A percentile compares a stretch with the other conserved stretches of the same genome.
Conservation (phyloP, 257 asterid species). For the Verbena officinalis region DNA sequence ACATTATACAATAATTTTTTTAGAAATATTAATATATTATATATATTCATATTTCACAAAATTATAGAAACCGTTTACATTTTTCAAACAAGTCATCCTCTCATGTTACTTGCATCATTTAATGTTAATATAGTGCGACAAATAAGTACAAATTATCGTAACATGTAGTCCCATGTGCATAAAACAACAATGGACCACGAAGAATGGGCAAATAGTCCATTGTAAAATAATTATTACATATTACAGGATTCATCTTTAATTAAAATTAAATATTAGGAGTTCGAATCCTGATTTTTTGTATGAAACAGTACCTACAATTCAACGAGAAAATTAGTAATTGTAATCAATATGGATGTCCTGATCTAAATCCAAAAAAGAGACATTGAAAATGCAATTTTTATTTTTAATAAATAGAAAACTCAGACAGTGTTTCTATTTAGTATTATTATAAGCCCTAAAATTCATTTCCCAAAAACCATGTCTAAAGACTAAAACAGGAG, state of each 20-base stretch:
- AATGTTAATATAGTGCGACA: constrained; percentile 25
- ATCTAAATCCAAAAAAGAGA: no score
- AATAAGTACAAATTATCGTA: constrained; percentile 36
- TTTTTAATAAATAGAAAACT: neutral
- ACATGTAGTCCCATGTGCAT: constrained; percentile 54
- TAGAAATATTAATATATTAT: no score
- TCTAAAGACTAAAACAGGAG: constrained; percentile 16
- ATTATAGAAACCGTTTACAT: no score
- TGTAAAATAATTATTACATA: neutral
- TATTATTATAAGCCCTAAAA: neutral
- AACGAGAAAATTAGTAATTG: no score
- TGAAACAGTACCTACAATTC: no score
- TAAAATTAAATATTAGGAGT: no score
- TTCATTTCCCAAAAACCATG: constrained; percentile 35
- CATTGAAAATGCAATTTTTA: constrained; percentile 24
- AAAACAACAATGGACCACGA: constrained; percentile 40
- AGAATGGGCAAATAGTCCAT: constrained; percentile 39
- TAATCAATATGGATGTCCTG: no score
- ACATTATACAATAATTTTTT: no score
- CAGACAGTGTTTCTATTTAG: neutral
- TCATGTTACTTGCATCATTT: no score
- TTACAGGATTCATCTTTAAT: no score
- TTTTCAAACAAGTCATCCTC: no score
- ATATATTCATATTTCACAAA: neutral
- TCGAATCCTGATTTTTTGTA: no score